These are phyloP conservation scores for Pichia sp. DNA, from an alignment of 1,139 yeast species.

Conservation along the genomic window DNA sequence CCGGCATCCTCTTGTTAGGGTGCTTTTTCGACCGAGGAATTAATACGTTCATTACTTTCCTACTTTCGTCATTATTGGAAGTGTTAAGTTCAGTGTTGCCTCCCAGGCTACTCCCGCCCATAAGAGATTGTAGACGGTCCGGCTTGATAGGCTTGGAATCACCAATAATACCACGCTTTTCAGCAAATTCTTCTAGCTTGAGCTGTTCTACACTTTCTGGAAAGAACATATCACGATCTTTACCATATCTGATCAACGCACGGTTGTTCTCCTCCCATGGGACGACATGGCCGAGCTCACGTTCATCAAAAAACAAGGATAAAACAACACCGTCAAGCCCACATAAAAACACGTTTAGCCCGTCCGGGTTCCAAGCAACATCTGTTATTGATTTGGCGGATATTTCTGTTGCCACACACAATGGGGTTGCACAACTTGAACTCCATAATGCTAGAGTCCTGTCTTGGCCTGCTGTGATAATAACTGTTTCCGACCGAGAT, in stretches of 20 bases:
- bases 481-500: conserved; percentile 38
- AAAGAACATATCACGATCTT: conserved; percentile 76
- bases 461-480: conserved; percentile 82
- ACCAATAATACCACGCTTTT: conserved; percentile 15
- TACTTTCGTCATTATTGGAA: not conserved
- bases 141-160: conserved; percentile 9
- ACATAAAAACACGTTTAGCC: conserved; percentile 63
- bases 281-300: conserved; percentile 72
- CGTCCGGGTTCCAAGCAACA: conserved; percentile 76
- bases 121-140: conserved; percentile 38
- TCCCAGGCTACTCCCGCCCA: conserved; percentile 29
- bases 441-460: conserved; percentile 68
- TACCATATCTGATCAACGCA: conserved; percentile 80
- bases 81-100: not conserved
- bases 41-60: conserved; percentile 22
- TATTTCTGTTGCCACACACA: conserved; percentile 61
- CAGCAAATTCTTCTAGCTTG: conserved; percentile 59
- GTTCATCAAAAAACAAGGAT: conserved; percentile 58
- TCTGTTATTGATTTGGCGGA: conserved; percentile 65
- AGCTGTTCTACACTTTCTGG: conserved; percentile 87
- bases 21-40: conserved; percentile 31
- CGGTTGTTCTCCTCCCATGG: conserved; percentile 62
- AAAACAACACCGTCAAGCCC: conserved; percentile 85
- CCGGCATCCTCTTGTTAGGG: conserved; percentile 28
- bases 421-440: conserved; percentile 55